Evolutionary conservation across 2,329 filamentous ascomycete species (phyloP).

Genomic region (Clarireedia hainanense): DNA sequence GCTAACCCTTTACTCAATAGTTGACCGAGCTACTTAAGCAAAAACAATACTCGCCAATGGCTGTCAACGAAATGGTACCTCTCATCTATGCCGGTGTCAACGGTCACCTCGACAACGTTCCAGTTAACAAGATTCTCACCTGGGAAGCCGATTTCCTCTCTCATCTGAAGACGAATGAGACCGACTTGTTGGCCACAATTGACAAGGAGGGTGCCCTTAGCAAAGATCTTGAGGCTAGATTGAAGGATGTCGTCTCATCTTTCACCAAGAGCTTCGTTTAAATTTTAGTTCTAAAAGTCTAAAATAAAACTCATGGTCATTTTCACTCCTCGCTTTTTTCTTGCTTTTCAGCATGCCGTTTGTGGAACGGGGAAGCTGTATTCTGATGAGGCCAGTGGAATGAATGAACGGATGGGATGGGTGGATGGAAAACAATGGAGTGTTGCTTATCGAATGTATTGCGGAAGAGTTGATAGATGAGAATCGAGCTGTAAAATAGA

Average conservation of each 20-base stretch:
- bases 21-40: constrained; percentile 98
- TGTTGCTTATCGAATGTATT: not conserved
- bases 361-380: constrained; percentile 16
- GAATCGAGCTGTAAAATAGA: constrained; percentile 30
- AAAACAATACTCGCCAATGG: constrained; percentile 99
- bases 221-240: constrained; percentile 83
- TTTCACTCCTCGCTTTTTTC: constrained; percentile 21
- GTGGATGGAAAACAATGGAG: no score
- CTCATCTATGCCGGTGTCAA: constrained; percentile 99
- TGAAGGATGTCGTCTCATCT: constrained; percentile 65
- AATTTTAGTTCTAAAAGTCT: constrained; percentile 15
- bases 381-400: constrained; percentile 13
- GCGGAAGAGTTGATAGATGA: constrained; percentile 24
- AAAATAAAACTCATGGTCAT: constrained; percentile 9
- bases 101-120: constrained; percentile 81
- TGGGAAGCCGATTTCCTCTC: constrained; percentile 95
- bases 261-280: constrained; percentile 91
- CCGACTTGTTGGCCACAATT: constrained; percentile 74
- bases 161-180: constrained; percentile 86
- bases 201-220: constrained; percentile 93
- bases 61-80: constrained; percentile 99
- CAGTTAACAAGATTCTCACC: constrained; percentile 81
- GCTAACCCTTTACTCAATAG: constrained; percentile 32
- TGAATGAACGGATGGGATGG: constrained; percentile 10
- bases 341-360: constrained; percentile 24